Base-by-base conservation (phyloP, 139 green algal genomes). In the Volvox africanus region DNA sequence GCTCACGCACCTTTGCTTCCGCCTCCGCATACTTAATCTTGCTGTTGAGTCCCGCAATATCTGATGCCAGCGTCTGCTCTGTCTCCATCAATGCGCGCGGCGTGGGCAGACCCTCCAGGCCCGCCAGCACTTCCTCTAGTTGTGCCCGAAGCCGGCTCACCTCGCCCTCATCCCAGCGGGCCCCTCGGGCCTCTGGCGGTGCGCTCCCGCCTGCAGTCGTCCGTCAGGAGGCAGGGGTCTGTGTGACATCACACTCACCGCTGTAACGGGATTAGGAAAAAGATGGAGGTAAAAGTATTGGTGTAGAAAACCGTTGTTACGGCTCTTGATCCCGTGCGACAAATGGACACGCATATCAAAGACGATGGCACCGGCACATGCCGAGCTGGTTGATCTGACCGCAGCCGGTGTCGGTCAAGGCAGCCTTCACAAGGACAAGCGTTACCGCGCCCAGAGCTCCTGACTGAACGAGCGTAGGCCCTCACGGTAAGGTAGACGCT, bases 101-200 rank as follows among this genome's bases (percentile, higher is more conserved):
- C 16, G 77, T 67, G 33, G 94, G 91, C 73, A 97, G 82, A 1
- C 83, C 77, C 80, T 93, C 86, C 28, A 93, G 86, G 77, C 62
- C 37, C 36, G 33, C 88, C 30, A 80, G 35, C 20, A 92, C 32
- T n/a, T 68, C 37, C 75, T 94, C 82, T 37, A 89, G 86, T 90
- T 95, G 86, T 55, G 90, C 37, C 76, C 97, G 95, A 30, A 99
- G 93, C 50, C 93, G 84, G 18, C 90, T 91, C 30, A 97, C 69
- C n/a, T 91, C 94, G 28, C 93, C 92, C 35, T 95, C 93, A 73
- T 98, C 96, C 94, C 96, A 99, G 67, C 96, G 93, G 37, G 88
- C 86, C 21, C 94, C 96, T 22, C 94, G 83, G 13, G 82, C 89
- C 61, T 96, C 95, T 89, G 71, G 30, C 0, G 86, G 86, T 55